Conservation (phyloP, 1,139 yeast genomes). For the Hyphopichia burtonii region DNA sequence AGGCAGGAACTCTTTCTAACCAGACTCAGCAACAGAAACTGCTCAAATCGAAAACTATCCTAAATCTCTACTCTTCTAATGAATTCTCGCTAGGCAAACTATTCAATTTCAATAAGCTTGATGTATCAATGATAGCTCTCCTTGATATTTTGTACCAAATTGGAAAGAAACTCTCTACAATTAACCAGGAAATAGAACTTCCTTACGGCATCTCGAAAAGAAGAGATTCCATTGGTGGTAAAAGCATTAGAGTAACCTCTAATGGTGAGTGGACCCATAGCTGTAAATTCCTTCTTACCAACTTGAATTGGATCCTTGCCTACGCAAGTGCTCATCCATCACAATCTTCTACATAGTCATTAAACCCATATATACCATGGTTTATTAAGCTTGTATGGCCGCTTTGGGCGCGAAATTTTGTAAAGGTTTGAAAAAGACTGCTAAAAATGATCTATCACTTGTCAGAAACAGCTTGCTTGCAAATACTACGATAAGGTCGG, state of each 20-base stretch:
- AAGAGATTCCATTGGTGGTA: conserved; percentile 71
- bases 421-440: no score
- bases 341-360: background rate
- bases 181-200: conserved; percentile 60
- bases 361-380: no score
- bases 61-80: conserved; percentile 60
- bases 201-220: conserved; percentile 61
- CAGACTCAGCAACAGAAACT: background rate
- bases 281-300: conserved; percentile 76
- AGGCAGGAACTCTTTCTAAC: background rate
- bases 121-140: conserved; percentile 74
- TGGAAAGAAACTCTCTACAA: conserved; percentile 44
- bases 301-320: conserved; percentile 57
- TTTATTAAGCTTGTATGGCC: no score
- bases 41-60: conserved; percentile 19
- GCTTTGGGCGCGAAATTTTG: no score
- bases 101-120: conserved; percentile 69
- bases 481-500: background rate
- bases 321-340: conserved; percentile 36
- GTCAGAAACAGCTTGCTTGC: background rate
- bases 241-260: conserved; percentile 68
- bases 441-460: background rate
- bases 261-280: conserved; percentile 90
- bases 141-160: conserved; percentile 62
- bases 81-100: conserved; percentile 69